These are phyloP conservation scores for Suillus alpinus DNA, from an alignment of 768 basidiomycete species.

Conservation along the genomic window DNA sequence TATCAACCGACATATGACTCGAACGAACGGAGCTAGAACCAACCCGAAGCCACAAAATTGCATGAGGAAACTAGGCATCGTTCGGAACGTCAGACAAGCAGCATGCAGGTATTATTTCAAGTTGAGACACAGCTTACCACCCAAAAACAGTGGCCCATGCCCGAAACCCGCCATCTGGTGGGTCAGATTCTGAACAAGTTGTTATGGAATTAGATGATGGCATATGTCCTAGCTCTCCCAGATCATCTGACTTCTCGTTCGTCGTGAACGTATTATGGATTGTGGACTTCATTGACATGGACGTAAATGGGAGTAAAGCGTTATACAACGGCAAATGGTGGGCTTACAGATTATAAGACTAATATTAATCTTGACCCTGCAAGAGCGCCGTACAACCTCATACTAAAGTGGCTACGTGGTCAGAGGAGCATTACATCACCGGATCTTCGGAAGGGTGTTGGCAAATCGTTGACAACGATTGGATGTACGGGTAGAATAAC, in stretches of 20 bases:
- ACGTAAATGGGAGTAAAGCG: neutral
- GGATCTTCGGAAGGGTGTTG: no score
- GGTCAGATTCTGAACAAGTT: neutral
- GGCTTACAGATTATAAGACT: neutral
- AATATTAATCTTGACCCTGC: neutral
- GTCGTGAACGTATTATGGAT: neutral
- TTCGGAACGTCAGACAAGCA: no score
- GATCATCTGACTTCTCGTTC: neutral
- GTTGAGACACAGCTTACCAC: neutral
- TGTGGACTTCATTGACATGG: neutral
- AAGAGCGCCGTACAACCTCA: neutral
- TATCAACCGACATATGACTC: neutral
- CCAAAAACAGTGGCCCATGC: constrained; percentile 14
- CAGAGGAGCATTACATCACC: neutral
- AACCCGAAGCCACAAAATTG: constrained; percentile 29
- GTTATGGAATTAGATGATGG: neutral
- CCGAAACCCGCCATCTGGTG: constrained; percentile 11
- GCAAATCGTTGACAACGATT: neutral
- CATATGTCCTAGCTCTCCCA: neutral
- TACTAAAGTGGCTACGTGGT: neutral
- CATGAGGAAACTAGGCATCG: constrained; percentile 14
- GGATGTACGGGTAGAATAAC: neutral
- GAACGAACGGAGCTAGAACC: neutral
- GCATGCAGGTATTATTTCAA: no score
- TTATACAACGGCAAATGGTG: neutral